phyloP scores from a whole-genome alignment of 2,329 filamentous ascomycete species.

The Ceratocystis lukuohia region DNA sequence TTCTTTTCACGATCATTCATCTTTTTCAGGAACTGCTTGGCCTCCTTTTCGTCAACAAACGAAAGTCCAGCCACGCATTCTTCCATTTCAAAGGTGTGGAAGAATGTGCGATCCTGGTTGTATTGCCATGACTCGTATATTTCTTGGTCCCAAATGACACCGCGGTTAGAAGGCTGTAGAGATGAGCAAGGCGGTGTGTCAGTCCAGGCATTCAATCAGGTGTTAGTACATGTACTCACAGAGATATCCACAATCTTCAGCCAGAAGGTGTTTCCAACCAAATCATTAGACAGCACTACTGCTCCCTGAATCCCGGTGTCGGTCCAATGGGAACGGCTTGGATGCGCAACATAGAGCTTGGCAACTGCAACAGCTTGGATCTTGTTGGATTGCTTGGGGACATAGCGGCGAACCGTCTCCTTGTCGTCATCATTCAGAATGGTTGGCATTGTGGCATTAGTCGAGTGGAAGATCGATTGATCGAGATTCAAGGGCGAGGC shows the following conservation, averaged over 20 bases:
- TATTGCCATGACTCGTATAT: constrained; percentile 91
- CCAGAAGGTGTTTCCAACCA: constrained; percentile 94
- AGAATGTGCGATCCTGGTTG: constrained; percentile 94
- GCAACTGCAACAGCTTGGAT: constrained; percentile 92
- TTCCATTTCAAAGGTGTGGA: constrained; percentile 93
- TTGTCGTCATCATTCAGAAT: constrained; percentile 76
- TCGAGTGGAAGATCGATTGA: not conserved
- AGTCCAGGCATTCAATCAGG: not conserved
- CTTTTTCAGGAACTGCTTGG: constrained; percentile 93
- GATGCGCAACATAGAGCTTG: constrained; percentile 84
- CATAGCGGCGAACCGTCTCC: constrained; percentile 85
- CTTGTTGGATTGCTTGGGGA: constrained; percentile 92
- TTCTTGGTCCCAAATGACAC: constrained; percentile 94
- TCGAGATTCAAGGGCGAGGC: not conserved
- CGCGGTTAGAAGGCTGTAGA: constrained; percentile 55
- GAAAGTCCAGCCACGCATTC: constrained; percentile 80
- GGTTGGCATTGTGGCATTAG: constrained; percentile 11
- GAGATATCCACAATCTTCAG: constrained; percentile 95
- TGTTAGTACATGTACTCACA: constrained; percentile 38
- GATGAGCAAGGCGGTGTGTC: constrained; percentile 11
- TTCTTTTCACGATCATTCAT: constrained; percentile 94
- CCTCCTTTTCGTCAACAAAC: constrained; percentile 95
- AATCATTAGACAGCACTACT: constrained; percentile 78
- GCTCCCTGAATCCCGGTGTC: constrained; percentile 91
- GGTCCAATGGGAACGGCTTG: constrained; percentile 74